Base-by-base conservation (phyloP, 345 rosid species). In the Hibiscus syriacus region DNA sequence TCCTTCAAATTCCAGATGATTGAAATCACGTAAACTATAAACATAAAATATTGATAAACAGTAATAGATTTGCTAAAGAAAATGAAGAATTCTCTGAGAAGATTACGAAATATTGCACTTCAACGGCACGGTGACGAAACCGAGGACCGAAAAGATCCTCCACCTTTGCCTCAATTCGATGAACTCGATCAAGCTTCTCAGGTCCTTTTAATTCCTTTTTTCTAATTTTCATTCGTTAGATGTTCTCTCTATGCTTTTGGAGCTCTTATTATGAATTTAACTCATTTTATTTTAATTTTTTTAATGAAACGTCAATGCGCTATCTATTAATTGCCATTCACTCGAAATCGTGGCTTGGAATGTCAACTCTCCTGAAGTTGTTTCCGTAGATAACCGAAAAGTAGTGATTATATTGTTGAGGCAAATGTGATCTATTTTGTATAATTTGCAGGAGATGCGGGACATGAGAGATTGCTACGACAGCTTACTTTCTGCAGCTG, bases 391-490 rank as follows among this genome's bases (percentile, higher is more conserved):
- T 5, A 56, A 43, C 6, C 17, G 43, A 4, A 48, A 23, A 3
- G 4, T 9, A 34, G 70, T 34, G 56, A 29, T 65, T 29, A 32
- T 23, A 27, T 34, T 25, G 16, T 12, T 57, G 16, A 20, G 20
- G 26, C 46, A 32, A 20, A 60, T 6, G 46, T 66, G 23, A 26
- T 12, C 9, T 6, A 56, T 23, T 27, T 48, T 27, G 23, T 66
- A 13, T 27, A 25, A 29, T 71, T 32, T 27, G 75, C 71, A 91
- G 99, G 95, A 87, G 38, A 87, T 94, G 82, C 77, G 84, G 26
- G 92, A 89, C 67, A 94, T 94, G 89, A 91, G 84, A 80, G 84
- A 87, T 74, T 89, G 96, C 84, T 94, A 91, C 55, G 97, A 94
- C 76, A 83, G 90, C 75, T 85, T 94, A 72, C 92, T 94, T 74